Evolutionary conservation across 768 basidiomycete genomes (phyloP).

Genomic region (Termitomyces sp.): DNA sequence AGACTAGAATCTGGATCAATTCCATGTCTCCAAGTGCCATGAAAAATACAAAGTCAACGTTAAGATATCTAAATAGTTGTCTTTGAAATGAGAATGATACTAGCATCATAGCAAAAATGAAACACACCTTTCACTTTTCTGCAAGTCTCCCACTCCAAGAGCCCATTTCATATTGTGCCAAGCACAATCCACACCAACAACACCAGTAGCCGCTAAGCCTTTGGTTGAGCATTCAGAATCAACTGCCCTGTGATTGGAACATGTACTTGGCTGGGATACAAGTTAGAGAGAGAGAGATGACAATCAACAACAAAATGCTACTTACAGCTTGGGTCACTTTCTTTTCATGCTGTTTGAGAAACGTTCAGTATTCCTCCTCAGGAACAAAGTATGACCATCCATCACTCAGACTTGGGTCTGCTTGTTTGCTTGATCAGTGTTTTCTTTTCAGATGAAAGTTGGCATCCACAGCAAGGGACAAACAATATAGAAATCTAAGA

Average conservation of each 20-base stretch:
- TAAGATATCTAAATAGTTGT: constrained; percentile 18
- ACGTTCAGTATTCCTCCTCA: constrained; percentile 10
- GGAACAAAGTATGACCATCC: constrained; percentile 16
- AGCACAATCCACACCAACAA: constrained; percentile 5
- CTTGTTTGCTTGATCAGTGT: constrained; percentile 3
- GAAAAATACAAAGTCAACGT: constrained; percentile 29
- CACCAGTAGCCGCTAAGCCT: constrained; percentile 15
- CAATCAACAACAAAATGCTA: background rate
- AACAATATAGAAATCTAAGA: constrained; percentile 5
- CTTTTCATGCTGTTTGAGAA: constrained; percentile 9
- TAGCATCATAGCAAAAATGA: too few relatives aligned
- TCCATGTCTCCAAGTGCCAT: constrained; percentile 6
- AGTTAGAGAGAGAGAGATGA: background rate
- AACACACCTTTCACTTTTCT: constrained; percentile 16
- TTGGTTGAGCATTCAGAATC: constrained; percentile 16
- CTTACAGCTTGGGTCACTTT: constrained; percentile 5
- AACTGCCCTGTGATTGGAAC: constrained; percentile 20
- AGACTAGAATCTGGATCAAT: constrained; percentile 14
- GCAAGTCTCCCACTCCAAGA: constrained; percentile 1
- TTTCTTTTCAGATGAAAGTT: constrained; percentile 12
- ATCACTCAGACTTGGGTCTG: constrained; percentile 10
- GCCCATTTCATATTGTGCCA: constrained; percentile 8
- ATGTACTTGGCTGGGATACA: constrained; percentile 14
- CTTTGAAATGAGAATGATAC: too few relatives aligned
- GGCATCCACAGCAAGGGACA: constrained; percentile 13